A percentile compares a stretch with the other conserved stretches of the same genome.
phyloP scores from a whole-genome alignment of 2,329 filamentous ascomycete species.

The Leptosphaerulina australis region DNA sequence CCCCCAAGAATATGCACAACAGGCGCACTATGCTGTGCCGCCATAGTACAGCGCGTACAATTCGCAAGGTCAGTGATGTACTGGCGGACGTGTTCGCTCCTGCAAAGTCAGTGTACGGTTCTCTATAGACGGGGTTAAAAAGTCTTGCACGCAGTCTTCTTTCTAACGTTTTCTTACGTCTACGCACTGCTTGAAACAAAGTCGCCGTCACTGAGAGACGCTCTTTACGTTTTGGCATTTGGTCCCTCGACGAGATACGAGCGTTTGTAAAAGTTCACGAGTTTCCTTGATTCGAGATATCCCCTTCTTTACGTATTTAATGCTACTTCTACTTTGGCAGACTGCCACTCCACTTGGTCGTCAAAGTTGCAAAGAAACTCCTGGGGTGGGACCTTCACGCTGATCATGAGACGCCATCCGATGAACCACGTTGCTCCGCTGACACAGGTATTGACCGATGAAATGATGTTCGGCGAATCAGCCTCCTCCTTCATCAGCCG shows the following conservation, averaged over 20 bases:
- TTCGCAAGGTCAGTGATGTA: constrained; percentile 6
- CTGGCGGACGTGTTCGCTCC: background rate
- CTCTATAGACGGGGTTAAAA: no score
- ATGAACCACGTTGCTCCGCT: background rate
- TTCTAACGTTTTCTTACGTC: background rate
- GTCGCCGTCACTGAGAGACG: no score
- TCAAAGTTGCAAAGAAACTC: constrained; percentile 3
- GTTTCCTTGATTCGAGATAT: constrained; percentile 20
- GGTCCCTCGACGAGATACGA: background rate
- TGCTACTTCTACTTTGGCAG: constrained; percentile 11
- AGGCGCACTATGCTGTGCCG: constrained; percentile 18
- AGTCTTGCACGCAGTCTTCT: no score
- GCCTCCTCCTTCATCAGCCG: background rate
- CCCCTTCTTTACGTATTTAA: constrained; percentile 11
- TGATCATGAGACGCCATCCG: constrained; percentile 2
- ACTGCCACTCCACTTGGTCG: background rate
- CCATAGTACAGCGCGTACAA: constrained; percentile 28
- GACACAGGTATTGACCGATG: constrained; percentile 6
- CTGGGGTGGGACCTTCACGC: background rate
- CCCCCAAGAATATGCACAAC: constrained; percentile 41
- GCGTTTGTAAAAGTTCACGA: constrained; percentile 9
- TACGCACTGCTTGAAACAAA: background rate
- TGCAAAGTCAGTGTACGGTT: background rate
- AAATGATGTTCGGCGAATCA: constrained; percentile 3
- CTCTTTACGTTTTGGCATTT: background rate